Conservation (phyloP, 2,329 filamentous ascomycete genomes). For the Colletotrichum tropicicola region DNA sequence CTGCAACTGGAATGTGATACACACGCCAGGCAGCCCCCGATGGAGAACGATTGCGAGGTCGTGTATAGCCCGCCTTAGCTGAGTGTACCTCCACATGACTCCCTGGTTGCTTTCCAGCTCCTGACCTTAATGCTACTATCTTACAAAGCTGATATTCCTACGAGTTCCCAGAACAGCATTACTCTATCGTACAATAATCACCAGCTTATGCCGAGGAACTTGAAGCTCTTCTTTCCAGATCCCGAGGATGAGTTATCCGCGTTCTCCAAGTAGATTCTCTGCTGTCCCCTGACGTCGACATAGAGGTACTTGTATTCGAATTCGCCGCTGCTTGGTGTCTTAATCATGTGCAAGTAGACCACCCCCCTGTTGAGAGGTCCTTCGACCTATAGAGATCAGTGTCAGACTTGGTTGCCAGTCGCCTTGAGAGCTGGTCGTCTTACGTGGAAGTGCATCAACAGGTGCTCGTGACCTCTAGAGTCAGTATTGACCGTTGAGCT, state of each 20-base stretch:
- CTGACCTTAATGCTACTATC: neutral
- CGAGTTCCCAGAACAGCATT: neutral
- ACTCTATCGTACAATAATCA: conserved; percentile 36
- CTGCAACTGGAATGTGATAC: too few species aligned
- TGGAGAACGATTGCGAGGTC: too few species aligned
- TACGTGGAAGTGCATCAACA: conserved; percentile 87
- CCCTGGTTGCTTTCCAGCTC: neutral
- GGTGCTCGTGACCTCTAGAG: conserved; percentile 77
- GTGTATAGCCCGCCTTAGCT: too few species aligned
- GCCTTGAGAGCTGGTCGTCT: conserved; percentile 34
- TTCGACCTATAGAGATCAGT: conserved; percentile 68
- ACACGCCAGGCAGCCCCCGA: too few species aligned
- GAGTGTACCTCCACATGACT: neutral
- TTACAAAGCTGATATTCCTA: neutral
- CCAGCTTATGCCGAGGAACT: conserved; percentile 72
- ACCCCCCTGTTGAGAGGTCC: conserved; percentile 78
- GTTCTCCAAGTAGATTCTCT: conserved; percentile 72
- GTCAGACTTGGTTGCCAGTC: neutral
- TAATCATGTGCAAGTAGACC: conserved; percentile 82
- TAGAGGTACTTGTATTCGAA: conserved; percentile 84
- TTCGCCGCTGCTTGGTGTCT: conserved; percentile 68
- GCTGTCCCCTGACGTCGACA: conserved; percentile 79
- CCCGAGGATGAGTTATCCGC: conserved; percentile 52
- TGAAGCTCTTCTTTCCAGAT: conserved; percentile 54
- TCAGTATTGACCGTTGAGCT: conserved; percentile 77